Evolutionary conservation across 2,329 filamentous ascomycete genomes (phyloP).

Genomic region (Trichoderma atroviride): DNA sequence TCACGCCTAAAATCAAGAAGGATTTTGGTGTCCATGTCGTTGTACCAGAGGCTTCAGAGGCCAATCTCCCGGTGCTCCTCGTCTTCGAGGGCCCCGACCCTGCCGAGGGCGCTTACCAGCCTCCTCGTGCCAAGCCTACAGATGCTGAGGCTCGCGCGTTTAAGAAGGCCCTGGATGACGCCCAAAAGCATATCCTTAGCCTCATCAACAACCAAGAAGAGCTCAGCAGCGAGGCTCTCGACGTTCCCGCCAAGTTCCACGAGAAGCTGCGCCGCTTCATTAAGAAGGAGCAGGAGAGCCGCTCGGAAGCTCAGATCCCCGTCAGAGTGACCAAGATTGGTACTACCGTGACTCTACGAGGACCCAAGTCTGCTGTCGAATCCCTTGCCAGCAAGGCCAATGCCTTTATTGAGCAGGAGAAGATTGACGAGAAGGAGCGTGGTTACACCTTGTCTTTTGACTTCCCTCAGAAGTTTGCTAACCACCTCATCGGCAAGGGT

Average conservation of each 20-base stretch:
- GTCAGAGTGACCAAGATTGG: conserved; percentile 62
- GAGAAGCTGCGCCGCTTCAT: conserved; percentile 66
- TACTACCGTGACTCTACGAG: conserved; percentile 71
- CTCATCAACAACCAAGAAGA: conserved; percentile 62
- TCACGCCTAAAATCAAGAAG: conserved; percentile 65
- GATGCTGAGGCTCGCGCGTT: conserved; percentile 56
- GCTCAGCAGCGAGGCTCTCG: conserved; percentile 53
- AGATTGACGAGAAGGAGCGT: conserved; percentile 90
- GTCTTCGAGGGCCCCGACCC: conserved; percentile 71
- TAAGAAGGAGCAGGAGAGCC: conserved; percentile 63
- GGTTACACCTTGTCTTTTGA: conserved; percentile 85
- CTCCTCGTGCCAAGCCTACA: conserved; percentile 57
- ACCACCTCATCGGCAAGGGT: conserved; percentile 74
- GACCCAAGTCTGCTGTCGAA: conserved; percentile 72
- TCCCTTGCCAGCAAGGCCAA: conserved; percentile 72
- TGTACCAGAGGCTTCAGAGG: conserved; percentile 65
- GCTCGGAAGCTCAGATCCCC: conserved; percentile 60
- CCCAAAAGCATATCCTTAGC: conserved; percentile 58
- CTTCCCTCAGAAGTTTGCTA: conserved; percentile 93
- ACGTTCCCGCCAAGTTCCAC: conserved; percentile 66
- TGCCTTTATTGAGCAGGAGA: conserved; percentile 82
- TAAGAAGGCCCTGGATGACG: conserved; percentile 57
- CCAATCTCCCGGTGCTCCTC: conserved; percentile 65
- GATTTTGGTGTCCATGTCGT: conserved; percentile 74
- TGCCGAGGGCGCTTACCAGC: conserved; percentile 51